Base-by-base conservation (phyloP, 306 rosid genomes). In the Psophocarpus tetragonolobus region DNA sequence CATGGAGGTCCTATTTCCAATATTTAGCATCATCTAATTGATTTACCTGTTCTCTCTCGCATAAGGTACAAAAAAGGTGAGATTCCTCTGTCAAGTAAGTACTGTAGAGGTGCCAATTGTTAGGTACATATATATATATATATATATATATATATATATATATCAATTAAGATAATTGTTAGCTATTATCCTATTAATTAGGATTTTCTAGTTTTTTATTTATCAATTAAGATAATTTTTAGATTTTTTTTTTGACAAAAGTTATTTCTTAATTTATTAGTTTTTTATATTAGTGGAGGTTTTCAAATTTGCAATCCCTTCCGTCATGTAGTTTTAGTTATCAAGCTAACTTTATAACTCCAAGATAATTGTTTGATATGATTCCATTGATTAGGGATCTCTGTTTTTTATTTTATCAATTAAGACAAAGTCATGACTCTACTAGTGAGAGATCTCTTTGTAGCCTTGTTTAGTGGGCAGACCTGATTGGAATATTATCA, bases 1-100 rank as follows among this genome's bases (percentile, higher is more conserved):
- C 39, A 51, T 38, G 50, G 79, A 75, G 47, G 18, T 54, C 13
- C 61, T 21, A 6, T 65, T 33, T n/a, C 21, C 14, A 38, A 35
- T 56, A 68, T 57, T 81, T 20, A 69, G 23, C 24, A 29, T 38
- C 27, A 14, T 24, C 61, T 69, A 26, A 7, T 81, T 18, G 44
- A 27, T 21, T 69, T 21, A 4, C 38, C 15, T 41, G 18, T 24
- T 45, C 44, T 38, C 20, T 57, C 26, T 68, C 51, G 2, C 50
- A 17, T 41, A n/a, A 44, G 60, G 14, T 32, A 14, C 18, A 13
- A 26, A 50, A 38, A 10, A 12, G 23, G 48, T 24, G 71, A 67
- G 11, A 68, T 58, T 58, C 33, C 38, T 18, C 73, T 47, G 7
- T 57, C 72, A 35, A 42, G 20, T 74, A 26, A 33, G 7, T 44